Evolutionary conservation across 1,284 basidiomycete genomes (phyloP).

Genomic region (Filobasidium uniguttulatum): DNA sequence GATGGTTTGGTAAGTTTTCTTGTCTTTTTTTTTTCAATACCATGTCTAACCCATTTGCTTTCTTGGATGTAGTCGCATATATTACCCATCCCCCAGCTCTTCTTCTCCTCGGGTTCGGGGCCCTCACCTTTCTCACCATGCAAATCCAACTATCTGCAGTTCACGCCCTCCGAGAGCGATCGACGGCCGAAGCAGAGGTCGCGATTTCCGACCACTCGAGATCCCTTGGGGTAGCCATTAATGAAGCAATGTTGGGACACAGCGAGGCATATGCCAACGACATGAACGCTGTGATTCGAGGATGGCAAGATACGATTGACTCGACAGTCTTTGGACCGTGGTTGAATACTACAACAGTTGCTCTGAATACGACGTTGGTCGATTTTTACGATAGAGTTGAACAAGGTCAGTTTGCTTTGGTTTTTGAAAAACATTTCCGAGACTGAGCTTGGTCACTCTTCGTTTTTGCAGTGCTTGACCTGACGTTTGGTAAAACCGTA

Average conservation of each 20-base stretch:
- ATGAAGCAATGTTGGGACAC: conserved; percentile 63
- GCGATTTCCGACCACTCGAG: conserved; percentile 54
- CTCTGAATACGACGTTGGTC: conserved; percentile 52
- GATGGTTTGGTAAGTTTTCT: conserved; percentile 32
- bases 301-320: conserved; percentile 63
- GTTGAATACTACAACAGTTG: conserved; percentile 81
- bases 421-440: no score
- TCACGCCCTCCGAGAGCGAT: conserved; percentile 52
- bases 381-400: conserved; percentile 40
- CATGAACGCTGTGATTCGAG: conserved; percentile 57
- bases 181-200: conserved; percentile 46
- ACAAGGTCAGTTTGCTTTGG: conserved; percentile 19
- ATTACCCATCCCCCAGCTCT: conserved; percentile 79
- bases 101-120: conserved; percentile 74
- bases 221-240: conserved; percentile 61
- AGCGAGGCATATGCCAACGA: conserved; percentile 58
- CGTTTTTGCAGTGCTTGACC: conserved; percentile 40
- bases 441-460: not conserved
- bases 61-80: conserved; percentile 60
- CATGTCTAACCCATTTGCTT: not conserved
- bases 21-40: not conserved
- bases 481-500: conserved; percentile 67
- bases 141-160: conserved; percentile 70
- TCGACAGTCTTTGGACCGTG: conserved; percentile 69
- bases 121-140: conserved; percentile 78